Percentiles rank a stretch among this genome's conserved stretches.
Conservation (phyloP, 768 basidiomycete genomes). For the Mycena albidolilacea region DNA sequence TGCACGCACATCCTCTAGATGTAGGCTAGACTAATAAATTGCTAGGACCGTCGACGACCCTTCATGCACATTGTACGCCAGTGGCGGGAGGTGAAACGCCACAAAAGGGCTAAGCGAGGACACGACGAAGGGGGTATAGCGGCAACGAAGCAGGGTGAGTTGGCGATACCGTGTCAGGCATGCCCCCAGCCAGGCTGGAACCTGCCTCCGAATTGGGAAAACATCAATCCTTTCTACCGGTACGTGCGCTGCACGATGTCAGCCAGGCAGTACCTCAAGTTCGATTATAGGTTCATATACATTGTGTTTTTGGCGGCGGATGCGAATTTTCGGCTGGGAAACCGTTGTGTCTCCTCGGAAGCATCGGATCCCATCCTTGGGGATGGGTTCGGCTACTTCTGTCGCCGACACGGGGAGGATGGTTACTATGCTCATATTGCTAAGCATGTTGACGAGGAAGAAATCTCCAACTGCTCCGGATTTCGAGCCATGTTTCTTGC, state of each 20-base stretch:
- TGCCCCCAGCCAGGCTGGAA: conserved; percentile 34
- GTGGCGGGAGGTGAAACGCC: conserved; percentile 29
- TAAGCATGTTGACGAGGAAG: not conserved
- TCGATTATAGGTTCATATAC: not conserved
- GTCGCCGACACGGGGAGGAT: not conserved
- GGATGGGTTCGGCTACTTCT: not conserved
- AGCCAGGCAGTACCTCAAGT: not conserved
- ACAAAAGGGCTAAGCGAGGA: conserved; percentile 21
- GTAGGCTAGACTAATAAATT: not conserved
- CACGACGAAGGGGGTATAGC: not conserved
- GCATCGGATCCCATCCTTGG: not conserved
- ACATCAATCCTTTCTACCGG: not conserved
- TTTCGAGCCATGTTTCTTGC: not conserved
- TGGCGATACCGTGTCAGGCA: conserved; percentile 31
- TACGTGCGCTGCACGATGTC: not conserved
- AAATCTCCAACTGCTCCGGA: not conserved
- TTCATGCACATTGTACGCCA: conserved; percentile 34
- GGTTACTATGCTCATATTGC: not conserved
- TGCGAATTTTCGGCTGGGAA: not conserved
- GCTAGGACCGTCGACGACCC: conserved; percentile 26
- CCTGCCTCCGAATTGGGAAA: conserved; percentile 33
- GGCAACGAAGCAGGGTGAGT: not conserved
- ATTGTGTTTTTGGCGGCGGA: not conserved
- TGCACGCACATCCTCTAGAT: not conserved
- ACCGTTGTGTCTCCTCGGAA: not conserved